These are phyloP conservation scores for Pichia kudriavzevii DNA, from an alignment of 1,139 yeast genomes.

Conservation along the genomic window DNA sequence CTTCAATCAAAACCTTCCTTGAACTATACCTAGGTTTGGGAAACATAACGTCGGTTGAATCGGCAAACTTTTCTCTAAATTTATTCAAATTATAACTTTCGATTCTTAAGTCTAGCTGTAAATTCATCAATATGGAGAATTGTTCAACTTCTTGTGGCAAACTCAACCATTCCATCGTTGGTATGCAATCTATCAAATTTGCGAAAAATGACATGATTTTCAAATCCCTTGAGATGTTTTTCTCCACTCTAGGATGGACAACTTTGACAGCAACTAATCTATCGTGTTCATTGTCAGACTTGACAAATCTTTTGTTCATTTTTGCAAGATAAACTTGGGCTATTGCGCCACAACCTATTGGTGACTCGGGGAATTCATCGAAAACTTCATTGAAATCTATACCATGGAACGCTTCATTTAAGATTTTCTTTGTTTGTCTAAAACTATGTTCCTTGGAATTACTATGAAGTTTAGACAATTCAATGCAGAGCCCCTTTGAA, in stretches of 20 bases:
- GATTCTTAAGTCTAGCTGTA: slow-evolving; percentile 82
- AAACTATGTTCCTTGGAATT: slow-evolving; percentile 72
- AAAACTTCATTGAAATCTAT: slow-evolving; percentile 62
- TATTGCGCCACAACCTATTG: slow-evolving; percentile 94
- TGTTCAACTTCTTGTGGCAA: slow-evolving; percentile 91
- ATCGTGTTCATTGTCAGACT: slow-evolving; percentile 30
- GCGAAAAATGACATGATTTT: slow-evolving; percentile 82
- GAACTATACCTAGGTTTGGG: slow-evolving; percentile 75
- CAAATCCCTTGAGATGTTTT: slow-evolving; percentile 70
- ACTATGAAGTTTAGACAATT: slow-evolving; percentile 72
- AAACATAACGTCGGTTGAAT: slow-evolving; percentile 60
- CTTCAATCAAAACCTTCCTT: slow-evolving; percentile 76
- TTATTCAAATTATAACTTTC: slow-evolving; percentile 75
- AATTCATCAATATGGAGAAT: slow-evolving; percentile 74
- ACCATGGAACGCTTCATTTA: slow-evolving; percentile 54
- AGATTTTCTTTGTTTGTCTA: slow-evolving; percentile 47
- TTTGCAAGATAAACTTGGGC: slow-evolving; percentile 89
- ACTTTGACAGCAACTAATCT: slow-evolving; percentile 84
- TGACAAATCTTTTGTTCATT: slow-evolving; percentile 40
- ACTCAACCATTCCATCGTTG: slow-evolving; percentile 97
- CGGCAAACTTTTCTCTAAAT: slow-evolving; percentile 57
- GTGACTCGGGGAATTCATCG: slow-evolving; percentile 66
- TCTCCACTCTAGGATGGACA: slow-evolving; percentile 78
- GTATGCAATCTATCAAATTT: slow-evolving; percentile 53
- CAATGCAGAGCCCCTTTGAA: slow-evolving; percentile 70